A percentile compares a stretch with the other conserved stretches of the same genome.
Evolutionary conservation across 306 rosid genomes (phyloP).

Genomic region (Vigna unguiculata): DNA sequence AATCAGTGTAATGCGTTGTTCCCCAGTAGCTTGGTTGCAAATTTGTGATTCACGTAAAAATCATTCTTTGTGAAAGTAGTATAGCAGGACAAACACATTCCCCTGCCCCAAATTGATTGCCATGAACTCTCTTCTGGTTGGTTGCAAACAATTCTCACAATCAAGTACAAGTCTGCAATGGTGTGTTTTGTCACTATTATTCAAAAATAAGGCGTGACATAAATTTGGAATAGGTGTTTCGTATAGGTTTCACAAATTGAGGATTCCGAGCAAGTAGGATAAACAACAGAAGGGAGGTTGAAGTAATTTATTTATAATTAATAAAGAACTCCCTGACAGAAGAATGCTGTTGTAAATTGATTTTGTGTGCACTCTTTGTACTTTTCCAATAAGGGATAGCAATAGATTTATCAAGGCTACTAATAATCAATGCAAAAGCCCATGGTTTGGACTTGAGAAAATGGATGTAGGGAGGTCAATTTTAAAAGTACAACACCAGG

Average conservation of each 20-base stretch:
- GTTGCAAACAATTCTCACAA: too few species aligned
- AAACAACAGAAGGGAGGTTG: neutral
- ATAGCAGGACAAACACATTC: too few species aligned
- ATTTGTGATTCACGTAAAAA: too few species aligned
- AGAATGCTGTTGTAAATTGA: slow-evolving; percentile 18
- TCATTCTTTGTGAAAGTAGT: too few species aligned
- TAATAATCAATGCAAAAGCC: slow-evolving; percentile 28
- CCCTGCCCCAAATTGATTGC: too few species aligned
- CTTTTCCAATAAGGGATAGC: slow-evolving; percentile 12
- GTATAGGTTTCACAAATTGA: neutral
- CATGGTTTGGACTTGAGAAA: slow-evolving; percentile 24
- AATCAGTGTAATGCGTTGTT: too few species aligned
- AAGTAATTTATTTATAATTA: neutral
- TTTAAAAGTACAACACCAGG: slow-evolving; percentile 31
- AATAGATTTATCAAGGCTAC: slow-evolving; percentile 16
- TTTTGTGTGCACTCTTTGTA: slow-evolving; percentile 15
- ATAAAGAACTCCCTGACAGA: neutral
- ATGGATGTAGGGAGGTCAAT: slow-evolving; percentile 23
- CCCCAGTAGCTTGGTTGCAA: too few species aligned
- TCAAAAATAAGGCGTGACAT: neutral
- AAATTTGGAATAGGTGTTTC: neutral
- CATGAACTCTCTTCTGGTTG: too few species aligned
- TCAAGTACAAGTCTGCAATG: too few species aligned
- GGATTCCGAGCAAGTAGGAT: neutral
- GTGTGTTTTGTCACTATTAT: neutral